Conservation (phyloP, 2,329 filamentous ascomycete genomes). For the Botryotinia convoluta region DNA sequence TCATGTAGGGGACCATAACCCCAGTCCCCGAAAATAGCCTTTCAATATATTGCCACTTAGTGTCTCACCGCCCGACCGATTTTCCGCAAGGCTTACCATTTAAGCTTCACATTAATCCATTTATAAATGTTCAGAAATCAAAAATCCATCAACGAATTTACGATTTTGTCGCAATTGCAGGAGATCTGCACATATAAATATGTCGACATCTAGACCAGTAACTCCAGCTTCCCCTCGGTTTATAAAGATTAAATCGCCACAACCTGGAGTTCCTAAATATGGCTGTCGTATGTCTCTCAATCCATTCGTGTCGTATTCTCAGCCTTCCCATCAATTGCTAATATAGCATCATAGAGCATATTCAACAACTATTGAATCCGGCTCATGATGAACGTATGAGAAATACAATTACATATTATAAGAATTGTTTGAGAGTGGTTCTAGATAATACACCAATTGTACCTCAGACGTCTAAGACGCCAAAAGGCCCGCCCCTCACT, state of each 20-base stretch:
- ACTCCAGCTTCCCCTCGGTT: constrained; percentile 35
- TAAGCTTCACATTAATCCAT: constrained; percentile 7
- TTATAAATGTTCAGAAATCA: background rate
- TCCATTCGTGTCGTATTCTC: constrained; percentile 19
- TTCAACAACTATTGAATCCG: constrained; percentile 63
- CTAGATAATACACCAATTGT: constrained; percentile 65
- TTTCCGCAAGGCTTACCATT: constrained; percentile 19
- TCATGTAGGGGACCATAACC: constrained; percentile 3
- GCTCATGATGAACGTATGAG: constrained; percentile 60
- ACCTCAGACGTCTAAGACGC: constrained; percentile 60
- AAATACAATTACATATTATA: constrained; percentile 69
- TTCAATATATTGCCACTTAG: constrained; percentile 5
- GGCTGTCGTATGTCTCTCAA: constrained; percentile 55
- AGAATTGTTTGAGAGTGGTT: constrained; percentile 66
- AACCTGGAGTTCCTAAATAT: constrained; percentile 58
- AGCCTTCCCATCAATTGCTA: constrained; percentile 30
- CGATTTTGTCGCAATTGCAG: constrained; percentile 16
- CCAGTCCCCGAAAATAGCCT: constrained; percentile 13
- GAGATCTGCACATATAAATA: constrained; percentile 18
- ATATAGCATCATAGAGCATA: constrained; percentile 58
- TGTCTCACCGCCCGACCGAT: constrained; percentile 15
- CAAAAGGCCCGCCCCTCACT: constrained; percentile 56
- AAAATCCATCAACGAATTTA: constrained; percentile 5
- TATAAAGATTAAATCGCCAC: constrained; percentile 56
- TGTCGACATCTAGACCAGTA: constrained; percentile 35